These are phyloP conservation scores for Syzygium malaccense DNA, from an alignment of 441 rosid species.

Conservation along the genomic window DNA sequence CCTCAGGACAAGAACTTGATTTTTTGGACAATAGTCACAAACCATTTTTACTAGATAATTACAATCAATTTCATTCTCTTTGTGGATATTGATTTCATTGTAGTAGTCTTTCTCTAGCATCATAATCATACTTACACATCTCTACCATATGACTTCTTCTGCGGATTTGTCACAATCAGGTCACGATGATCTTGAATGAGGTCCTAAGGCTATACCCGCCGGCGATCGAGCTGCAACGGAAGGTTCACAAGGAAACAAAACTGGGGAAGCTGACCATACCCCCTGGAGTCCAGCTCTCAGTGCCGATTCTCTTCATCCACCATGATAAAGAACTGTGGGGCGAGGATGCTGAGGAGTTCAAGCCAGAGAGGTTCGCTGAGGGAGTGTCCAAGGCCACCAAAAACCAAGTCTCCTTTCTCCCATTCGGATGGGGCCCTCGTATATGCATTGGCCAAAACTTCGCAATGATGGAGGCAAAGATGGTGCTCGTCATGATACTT, in stretches of 20 bases:
- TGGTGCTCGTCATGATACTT: background rate
- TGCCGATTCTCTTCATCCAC: background rate
- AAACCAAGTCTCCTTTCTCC: background rate
- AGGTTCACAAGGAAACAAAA: background rate
- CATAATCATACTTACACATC: too few species aligned
- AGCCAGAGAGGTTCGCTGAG: background rate
- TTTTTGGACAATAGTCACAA: too few species aligned
- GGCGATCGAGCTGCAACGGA: background rate
- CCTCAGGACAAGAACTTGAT: too few species aligned
- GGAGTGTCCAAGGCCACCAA: constrained; percentile 4
- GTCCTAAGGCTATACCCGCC: background rate
- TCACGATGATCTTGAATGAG: background rate
- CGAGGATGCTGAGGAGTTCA: background rate
- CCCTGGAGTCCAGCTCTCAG: background rate
- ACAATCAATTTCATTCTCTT: background rate
- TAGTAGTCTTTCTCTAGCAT: too few species aligned
- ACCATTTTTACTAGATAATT: too few species aligned
- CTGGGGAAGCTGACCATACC: background rate
- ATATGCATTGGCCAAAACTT: background rate
- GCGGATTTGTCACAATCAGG: background rate
- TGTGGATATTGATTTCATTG: background rate
- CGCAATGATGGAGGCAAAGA: constrained; percentile 2
- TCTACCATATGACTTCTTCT: too few species aligned
- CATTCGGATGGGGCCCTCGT: constrained; percentile 2
- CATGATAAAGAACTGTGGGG: background rate